Evolutionary conservation across 2,329 filamentous ascomycete genomes (phyloP), one percentile per base, ranked within the genome.

Genomic region (Didymellaceae sp.): DNA sequence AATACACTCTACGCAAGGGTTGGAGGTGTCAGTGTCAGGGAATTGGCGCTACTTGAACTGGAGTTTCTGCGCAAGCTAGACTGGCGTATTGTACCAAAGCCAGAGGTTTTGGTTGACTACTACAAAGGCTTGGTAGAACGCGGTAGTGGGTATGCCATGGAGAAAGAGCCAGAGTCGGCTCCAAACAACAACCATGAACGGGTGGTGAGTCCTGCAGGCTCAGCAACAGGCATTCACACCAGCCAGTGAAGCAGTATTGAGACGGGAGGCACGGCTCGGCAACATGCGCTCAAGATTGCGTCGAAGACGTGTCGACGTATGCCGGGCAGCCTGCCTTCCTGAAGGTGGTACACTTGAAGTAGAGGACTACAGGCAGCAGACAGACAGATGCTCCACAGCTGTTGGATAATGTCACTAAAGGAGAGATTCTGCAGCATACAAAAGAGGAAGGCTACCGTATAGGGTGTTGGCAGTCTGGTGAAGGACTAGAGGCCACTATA

Each of bases 61-160:
- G 94, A 99, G 66, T 96, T 99, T 61, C 77, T 99, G 24, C 91
- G 92, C 68, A 82, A 90, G 44, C 88, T 99, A 21, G 90, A 97
- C 67, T 99, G 94, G 93, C 90, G 89, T 66, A 99, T 99, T 60
- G 92, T 99, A 3, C 94, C 94, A 5, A 91, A 95, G 66, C 92
- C 94, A 1, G 94, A 97, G 70, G 88, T 95, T 2, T 78, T 99
- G 33, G 90, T 91, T 20, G 91, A 96, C 48, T 99, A 99, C 71
- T 99, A 97, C 72, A 84, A 85, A 54, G 93, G 90, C 40, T 77
- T 99, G 25, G 88, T 97, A 24, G 90, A 85, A 50, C 75, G 85
- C 58, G 84, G 80, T 45, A 79, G 82, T 17, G 82, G 82, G 30
- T 88, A 84, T 63, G 75, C 77, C 44, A 77, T 88, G 58, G 70